A percentile compares a stretch with the other conserved stretches of the same genome.
phyloP scores from a whole-genome alignment of 257 asterid species.

The Capsicum chinense region DNA sequence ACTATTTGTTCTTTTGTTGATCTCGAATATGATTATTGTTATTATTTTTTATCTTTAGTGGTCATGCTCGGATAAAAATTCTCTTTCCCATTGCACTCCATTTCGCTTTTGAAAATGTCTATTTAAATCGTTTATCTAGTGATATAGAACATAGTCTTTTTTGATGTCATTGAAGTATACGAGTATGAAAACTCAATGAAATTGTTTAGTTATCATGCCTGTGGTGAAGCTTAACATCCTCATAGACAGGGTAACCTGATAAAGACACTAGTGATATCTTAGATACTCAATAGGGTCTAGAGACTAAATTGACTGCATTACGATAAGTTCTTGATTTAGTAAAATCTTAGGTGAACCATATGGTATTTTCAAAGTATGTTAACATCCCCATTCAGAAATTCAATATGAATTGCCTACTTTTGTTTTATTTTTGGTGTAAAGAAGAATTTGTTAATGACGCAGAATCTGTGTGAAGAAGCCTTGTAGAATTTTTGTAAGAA shows the following conservation, averaged over 20 bases:
- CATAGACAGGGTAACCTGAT: not conserved
- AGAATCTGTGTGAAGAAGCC: not conserved
- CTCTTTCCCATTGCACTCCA: not conserved
- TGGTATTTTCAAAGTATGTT: not conserved
- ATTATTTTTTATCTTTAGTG: not conserved
- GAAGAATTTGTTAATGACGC: constrained; percentile 11
- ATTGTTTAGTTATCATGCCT: not conserved
- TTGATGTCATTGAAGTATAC: not conserved
- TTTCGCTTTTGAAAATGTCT: constrained; percentile 15
- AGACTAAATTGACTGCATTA: not conserved
- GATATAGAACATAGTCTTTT: not conserved
- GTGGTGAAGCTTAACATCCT: not conserved
- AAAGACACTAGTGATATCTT: not conserved
- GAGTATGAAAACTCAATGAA: not conserved
- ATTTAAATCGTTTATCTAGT: not conserved
- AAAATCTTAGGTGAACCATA: not conserved
- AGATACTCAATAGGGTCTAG: constrained; percentile 1
- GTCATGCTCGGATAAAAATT: not conserved
- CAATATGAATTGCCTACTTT: constrained; percentile 2
- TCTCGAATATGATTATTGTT: not conserved
- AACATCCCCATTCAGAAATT: not conserved
- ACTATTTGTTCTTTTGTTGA: constrained; percentile 17
- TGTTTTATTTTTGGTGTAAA: not conserved
- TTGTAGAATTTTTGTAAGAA: not conserved
- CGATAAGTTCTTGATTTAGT: not conserved